phyloP scores from a whole-genome alignment of 305 asterid species.

The Fraxinus albicans region DNA sequence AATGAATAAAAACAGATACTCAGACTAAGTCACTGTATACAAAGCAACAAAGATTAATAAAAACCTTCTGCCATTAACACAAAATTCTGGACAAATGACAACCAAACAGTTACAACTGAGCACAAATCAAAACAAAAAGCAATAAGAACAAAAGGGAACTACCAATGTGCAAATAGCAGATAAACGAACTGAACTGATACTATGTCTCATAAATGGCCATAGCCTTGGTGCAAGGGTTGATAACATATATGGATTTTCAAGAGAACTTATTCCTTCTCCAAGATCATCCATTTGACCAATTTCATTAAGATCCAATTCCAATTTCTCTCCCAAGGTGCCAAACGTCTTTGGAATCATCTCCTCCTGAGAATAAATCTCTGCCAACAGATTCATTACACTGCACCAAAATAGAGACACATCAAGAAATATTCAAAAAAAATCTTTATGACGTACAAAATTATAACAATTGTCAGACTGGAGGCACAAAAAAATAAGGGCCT shows the following conservation, averaged over 20 bases:
- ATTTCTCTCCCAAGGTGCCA: constrained; percentile 44
- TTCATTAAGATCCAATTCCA: constrained; percentile 84
- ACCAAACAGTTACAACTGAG: background rate
- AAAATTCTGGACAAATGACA: constrained; percentile 2
- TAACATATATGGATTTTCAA: constrained; percentile 73
- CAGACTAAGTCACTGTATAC: constrained; percentile 8
- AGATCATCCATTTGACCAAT: constrained; percentile 47
- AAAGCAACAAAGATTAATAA: constrained; percentile 1
- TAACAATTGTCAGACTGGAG: background rate
- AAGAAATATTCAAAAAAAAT: constrained; percentile 26
- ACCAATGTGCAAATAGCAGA: constrained; percentile 99
- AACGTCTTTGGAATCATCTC: constrained; percentile 85
- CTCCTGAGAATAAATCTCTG: constrained; percentile 97
- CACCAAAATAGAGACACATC: constrained; percentile 37
- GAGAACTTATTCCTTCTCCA: constrained; percentile 67
- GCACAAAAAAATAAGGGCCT: constrained; percentile 7
- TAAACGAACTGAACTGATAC: constrained; percentile 91
- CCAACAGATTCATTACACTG: constrained; percentile 99
- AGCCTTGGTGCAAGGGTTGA: constrained; percentile 91
- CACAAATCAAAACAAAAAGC: constrained; percentile 7
- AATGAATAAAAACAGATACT: constrained; percentile 8
- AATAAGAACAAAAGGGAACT: constrained; percentile 22
- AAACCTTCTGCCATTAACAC: background rate
- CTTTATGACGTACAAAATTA: background rate
- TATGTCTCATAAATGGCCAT: constrained; percentile 99